Evolutionary conservation across 225 moss, liverwort and hornwort genomes (phyloP), one percentile per base, ranked within the genome.

Genomic region (Climacium dendroides): DNA sequence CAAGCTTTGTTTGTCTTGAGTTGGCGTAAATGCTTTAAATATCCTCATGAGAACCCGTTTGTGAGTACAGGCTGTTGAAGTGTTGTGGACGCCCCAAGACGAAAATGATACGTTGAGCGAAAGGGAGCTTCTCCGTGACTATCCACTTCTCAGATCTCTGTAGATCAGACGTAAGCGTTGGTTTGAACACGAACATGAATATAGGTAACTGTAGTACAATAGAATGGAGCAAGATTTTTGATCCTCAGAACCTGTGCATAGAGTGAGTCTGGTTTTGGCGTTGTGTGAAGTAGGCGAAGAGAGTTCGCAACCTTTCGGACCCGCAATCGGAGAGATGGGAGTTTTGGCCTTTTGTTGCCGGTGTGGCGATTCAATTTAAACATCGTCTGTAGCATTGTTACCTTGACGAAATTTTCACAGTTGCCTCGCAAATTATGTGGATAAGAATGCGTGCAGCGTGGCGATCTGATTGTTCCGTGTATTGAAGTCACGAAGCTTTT

Each of bases 31-130:
- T 57, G 63, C 23, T 43, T 25, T 61, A 50, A 37, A 58, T 88
- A 14, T 47, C 29, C 74, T 80, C 22, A 80, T 20, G 69, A 39
- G 6, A 19, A 8, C 8, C 53, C 16, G 17, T 79, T 54, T 85
- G 45, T 85, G 85, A 85, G 55, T 65, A 88, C 94, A 96, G 96
- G 97, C 94, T 78, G 97, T 96, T 50, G 97, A 97, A 88, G 95
- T 97, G 76, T 85, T 97, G 52, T 97, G 97, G 97, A 97, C 97
- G 81, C 97, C 97, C 45, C 97, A 96, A 86, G 95, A 97, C 72
- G 96, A 95, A 79, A 92, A 91, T 80, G 97, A 97, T 71, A 95
- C 96, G 22, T 74, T 97, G 81, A 96, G 91, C 41, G 97, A 97
- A 88, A 90, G 94, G 81, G 97, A 97, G 82, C 89, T 97, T 73